These are phyloP conservation scores for Stagonosporopsis rhizophila DNA, from an alignment of 2,329 filamentous ascomycete genomes.

Conservation along the genomic window DNA sequence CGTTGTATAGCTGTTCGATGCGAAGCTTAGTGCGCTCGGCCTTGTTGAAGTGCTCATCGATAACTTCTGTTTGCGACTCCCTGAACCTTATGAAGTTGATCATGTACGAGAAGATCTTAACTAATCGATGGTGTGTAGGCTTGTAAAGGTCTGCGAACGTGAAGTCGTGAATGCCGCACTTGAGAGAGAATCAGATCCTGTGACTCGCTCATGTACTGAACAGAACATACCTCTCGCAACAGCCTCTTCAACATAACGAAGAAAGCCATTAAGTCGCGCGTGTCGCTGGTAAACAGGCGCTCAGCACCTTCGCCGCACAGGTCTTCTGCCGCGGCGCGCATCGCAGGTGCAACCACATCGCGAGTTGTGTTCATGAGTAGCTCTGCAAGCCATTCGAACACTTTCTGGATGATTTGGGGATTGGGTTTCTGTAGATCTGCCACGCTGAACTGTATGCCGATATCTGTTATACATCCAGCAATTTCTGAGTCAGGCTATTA, in stretches of 20 bases:
- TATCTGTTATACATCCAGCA: conserved; percentile 95
- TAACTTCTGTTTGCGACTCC: conserved; percentile 86
- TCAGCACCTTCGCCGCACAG: conserved; percentile 85
- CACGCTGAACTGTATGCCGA: conserved; percentile 86
- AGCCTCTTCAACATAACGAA: conserved; percentile 83
- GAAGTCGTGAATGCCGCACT: conserved; percentile 93
- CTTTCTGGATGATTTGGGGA: conserved; percentile 91
- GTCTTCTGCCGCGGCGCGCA: conserved; percentile 90
- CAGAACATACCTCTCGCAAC: conserved; percentile 65
- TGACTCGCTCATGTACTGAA: background rate
- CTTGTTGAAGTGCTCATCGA: conserved; percentile 94
- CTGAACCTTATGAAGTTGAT: conserved; percentile 99
- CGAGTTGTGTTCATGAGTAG: conserved; percentile 91
- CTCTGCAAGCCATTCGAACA: conserved; percentile 97
- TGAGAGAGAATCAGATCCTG: conserved; percentile 16
- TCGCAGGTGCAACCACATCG: conserved; percentile 91
- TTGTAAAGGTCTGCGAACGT: conserved; percentile 90
- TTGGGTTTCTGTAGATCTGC: conserved; percentile 93
- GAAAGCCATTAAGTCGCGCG: conserved; percentile 94
- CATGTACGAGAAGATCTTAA: conserved; percentile 95
- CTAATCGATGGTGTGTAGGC: conserved; percentile 86
- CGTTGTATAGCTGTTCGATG: conserved; percentile 83
- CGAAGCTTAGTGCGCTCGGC: conserved; percentile 83
- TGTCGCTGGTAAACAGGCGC: conserved; percentile 78
- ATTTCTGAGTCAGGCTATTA: conserved; percentile 76